Conservation (phyloP, 2,329 filamentous ascomycete genomes). For the Aspergillus ustus region DNA sequence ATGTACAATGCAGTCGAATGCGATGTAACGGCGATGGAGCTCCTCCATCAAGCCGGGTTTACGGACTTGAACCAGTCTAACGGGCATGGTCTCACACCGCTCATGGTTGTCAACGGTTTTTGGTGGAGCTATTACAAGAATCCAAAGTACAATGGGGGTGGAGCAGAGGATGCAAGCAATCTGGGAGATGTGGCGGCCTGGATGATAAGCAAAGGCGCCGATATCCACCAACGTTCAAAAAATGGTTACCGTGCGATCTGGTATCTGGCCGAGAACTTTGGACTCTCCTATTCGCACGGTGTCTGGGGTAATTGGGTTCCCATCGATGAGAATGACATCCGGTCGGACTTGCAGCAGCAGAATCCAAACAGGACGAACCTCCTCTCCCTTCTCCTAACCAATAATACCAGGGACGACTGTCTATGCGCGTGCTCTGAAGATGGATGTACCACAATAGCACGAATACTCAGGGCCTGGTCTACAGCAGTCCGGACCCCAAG, state of each 20-base stretch:
- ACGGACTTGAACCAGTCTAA: not conserved
- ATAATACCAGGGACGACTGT: not conserved
- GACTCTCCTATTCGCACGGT: not conserved
- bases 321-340: not conserved
- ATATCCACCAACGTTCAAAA: not conserved
- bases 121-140: too few species aligned
- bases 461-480: not conserved
- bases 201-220: not conserved
- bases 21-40: not conserved
- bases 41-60: not conserved
- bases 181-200: not conserved
- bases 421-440: not conserved
- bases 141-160: not conserved
- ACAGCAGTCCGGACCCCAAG: too few species aligned
- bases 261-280: not conserved
- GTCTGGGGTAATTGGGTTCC: not conserved
- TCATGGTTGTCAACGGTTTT: too few species aligned
- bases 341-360: not conserved
- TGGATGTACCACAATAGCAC: not conserved
- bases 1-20: not conserved
- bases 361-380: not conserved
- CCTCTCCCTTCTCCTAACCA: not conserved
- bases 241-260: not conserved
- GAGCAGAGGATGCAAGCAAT: not conserved
- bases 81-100: not conserved